These are phyloP conservation scores for Coemansia sp. DNA, from an alignment of 192 early-diverging fungal genomes.

Conservation along the genomic window DNA sequence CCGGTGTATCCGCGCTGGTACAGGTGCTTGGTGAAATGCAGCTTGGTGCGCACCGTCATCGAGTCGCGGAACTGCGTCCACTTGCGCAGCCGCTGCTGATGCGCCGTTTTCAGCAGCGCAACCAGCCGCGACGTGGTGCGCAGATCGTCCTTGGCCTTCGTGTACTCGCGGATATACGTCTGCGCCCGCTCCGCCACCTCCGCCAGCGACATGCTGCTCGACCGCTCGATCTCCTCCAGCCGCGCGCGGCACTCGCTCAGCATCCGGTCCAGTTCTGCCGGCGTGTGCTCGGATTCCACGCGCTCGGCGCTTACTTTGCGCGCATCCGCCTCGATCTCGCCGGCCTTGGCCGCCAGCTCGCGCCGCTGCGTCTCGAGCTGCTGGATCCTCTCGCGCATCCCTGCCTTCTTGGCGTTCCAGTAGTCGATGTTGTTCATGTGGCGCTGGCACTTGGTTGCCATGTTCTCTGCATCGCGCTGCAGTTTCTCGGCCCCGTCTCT, in stretches of 20 bases:
- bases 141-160: conserved; percentile 59
- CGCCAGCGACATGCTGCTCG: conserved; percentile 61
- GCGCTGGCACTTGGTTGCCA: conserved; percentile 24
- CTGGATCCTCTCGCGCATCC: conserved; percentile 32
- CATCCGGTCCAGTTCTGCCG: conserved; percentile 60
- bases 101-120: conserved; percentile 56
- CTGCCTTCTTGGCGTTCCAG: conserved; percentile 56
- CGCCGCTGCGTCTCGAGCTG: conserved; percentile 23
- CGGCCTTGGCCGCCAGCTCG: conserved; percentile 28
- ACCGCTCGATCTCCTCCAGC: conserved; percentile 61
- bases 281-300: conserved; percentile 55
- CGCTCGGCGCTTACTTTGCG: conserved; percentile 62
- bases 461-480: conserved; percentile 40
- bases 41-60: conserved; percentile 73
- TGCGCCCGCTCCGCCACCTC: conserved; percentile 61
- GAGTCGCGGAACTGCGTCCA: conserved; percentile 72
- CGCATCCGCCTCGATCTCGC: conserved; percentile 58
- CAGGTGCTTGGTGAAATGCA: conserved; percentile 74
- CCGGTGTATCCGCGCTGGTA: conserved; percentile 82
- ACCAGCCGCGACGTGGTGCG: conserved; percentile 54
- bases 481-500: conserved; percentile 27
- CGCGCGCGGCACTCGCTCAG: conserved; percentile 57
- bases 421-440: conserved; percentile 55
- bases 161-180: conserved; percentile 55
- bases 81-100: conserved; percentile 59